A percentile compares a stretch with the other conserved stretches of the same genome.
Evolutionary conservation across 805 yeast genomes (phyloP).

Genomic region (Novakomyces olei): DNA sequence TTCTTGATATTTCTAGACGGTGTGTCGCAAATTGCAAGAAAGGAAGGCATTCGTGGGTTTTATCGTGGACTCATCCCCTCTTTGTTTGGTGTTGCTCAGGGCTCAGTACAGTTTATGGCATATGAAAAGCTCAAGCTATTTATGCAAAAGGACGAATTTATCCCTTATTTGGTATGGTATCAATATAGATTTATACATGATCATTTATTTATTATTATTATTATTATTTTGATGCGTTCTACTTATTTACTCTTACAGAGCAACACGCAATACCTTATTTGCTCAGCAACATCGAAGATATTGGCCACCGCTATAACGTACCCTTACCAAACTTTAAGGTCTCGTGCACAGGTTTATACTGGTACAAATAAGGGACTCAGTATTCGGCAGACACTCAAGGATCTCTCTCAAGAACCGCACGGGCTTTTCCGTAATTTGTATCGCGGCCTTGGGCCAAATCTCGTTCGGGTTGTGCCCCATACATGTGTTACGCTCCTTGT

Average conservation of each 20-base stretch:
- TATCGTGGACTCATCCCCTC: slow-evolving; percentile 62
- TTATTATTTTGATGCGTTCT: not conserved
- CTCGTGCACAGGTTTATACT: not conserved
- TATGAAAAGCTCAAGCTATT: slow-evolving; percentile 57
- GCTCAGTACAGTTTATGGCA: slow-evolving; percentile 66
- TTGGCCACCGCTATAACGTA: slow-evolving; percentile 46
- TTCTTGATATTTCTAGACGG: slow-evolving; percentile 27
- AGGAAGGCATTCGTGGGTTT: slow-evolving; percentile 40
- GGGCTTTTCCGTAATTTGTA: slow-evolving; percentile 51
- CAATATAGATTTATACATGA: slow-evolving; percentile 10
- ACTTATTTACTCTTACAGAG: not conserved
- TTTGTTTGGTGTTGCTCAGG: slow-evolving; percentile 65
- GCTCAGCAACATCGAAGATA: slow-evolving; percentile 49
- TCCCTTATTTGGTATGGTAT: slow-evolving; percentile 8
- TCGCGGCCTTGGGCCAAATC: slow-evolving; percentile 58
- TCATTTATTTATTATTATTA: slow-evolving; percentile 13
- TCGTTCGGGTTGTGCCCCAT: slow-evolving; percentile 72
- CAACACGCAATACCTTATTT: slow-evolving; percentile 20
- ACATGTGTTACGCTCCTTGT: slow-evolving; percentile 76
- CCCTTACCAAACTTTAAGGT: slow-evolving; percentile 52
- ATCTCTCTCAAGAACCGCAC: slow-evolving; percentile 17
- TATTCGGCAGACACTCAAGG: not conserved
- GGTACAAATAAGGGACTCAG: slow-evolving; percentile 56
- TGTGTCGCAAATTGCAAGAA: slow-evolving; percentile 21
- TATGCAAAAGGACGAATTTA: not conserved